Percentiles rank a stretch among this genome's conserved stretches.
These are phyloP conservation scores for Adansonia madagascariensis DNA, from an alignment of 441 rosid species.

Conservation along the genomic window DNA sequence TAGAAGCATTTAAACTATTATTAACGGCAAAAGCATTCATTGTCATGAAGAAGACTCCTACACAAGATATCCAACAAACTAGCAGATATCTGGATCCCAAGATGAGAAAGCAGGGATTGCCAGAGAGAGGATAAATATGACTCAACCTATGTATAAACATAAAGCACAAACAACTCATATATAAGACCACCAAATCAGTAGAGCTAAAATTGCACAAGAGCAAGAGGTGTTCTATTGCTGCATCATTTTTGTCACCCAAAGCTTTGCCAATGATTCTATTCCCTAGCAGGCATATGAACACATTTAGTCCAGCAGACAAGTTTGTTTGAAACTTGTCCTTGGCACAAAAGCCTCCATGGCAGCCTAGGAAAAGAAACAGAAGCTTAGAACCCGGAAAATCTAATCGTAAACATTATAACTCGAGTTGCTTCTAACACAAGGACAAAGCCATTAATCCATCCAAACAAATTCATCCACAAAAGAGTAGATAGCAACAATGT, in stretches of 20 bases:
- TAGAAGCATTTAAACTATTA: background rate
- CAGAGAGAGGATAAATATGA: background rate
- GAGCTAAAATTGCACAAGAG: background rate
- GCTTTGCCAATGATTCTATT: background rate
- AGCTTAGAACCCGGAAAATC: background rate
- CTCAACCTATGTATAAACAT: background rate
- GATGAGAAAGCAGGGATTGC: background rate
- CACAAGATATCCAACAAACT: background rate
- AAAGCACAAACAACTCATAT: background rate
- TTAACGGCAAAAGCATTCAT: background rate
- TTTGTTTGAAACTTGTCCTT: background rate
- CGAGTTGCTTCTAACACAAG: conserved; percentile 1
- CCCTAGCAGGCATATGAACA: background rate
- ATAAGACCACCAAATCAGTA: background rate
- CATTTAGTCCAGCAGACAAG: background rate
- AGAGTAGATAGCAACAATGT: background rate
- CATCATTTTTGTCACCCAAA: background rate
- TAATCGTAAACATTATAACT: background rate
- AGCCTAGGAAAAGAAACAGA: background rate
- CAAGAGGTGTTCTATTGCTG: background rate
- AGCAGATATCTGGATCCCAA: background rate
- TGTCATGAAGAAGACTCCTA: background rate
- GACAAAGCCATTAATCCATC: background rate
- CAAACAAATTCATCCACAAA: conserved; percentile 7
- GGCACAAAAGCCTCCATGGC: background rate